Evolutionary conservation across 768 basidiomycete species (phyloP).

Genomic region (Leccinum arenicola): DNA sequence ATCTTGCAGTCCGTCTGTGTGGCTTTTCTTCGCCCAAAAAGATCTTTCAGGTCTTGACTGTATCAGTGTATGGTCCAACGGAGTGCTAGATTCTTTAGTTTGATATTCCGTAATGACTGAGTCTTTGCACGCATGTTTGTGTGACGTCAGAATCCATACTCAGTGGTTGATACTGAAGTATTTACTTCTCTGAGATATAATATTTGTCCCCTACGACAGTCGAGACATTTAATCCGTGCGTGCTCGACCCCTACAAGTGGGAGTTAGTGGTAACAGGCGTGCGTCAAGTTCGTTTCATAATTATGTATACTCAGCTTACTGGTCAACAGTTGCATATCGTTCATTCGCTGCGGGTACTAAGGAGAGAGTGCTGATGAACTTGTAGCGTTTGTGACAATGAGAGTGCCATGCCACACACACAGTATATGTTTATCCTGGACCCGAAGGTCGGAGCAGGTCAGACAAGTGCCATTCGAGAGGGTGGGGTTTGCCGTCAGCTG

Average conservation of each 20-base stretch:
- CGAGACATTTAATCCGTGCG: background rate
- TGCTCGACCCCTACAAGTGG: background rate
- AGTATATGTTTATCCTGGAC: too few relatives aligned
- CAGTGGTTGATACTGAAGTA: too few relatives aligned
- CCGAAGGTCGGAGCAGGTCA: too few relatives aligned
- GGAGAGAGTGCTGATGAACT: too few relatives aligned
- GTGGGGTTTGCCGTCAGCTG: too few relatives aligned
- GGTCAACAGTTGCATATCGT: background rate
- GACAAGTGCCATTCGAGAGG: too few relatives aligned
- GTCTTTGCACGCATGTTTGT: background rate
- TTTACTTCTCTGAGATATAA: background rate
- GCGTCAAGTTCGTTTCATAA: too few relatives aligned
- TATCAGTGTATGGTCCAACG: background rate
- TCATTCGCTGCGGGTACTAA: too few relatives aligned
- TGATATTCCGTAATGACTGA: background rate
- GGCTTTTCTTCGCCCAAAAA: background rate
- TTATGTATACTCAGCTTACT: background rate
- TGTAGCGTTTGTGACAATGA: too few relatives aligned
- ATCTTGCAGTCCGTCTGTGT: background rate
- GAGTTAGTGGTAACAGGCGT: too few relatives aligned
- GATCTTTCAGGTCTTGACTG: background rate
- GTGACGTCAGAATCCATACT: background rate
- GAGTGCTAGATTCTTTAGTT: background rate
- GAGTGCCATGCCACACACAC: too few relatives aligned
- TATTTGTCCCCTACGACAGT: background rate